Evolutionary conservation across 345 rosid species (phyloP).

Genomic region (Anacardium occidentale): DNA sequence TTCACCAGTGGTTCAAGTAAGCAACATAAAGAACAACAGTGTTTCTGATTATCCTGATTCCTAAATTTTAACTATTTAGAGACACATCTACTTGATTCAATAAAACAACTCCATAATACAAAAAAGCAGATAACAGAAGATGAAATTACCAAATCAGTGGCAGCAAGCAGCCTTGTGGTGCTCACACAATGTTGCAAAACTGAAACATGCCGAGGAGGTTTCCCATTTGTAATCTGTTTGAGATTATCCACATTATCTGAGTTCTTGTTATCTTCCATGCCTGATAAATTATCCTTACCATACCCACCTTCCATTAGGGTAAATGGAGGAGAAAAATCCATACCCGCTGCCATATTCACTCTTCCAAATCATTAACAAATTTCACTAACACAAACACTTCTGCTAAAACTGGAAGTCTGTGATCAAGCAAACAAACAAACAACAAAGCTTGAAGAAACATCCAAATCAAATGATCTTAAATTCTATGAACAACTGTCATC

Average conservation of each 20-base stretch:
- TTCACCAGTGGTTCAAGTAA: not conserved
- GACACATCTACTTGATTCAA: not conserved
- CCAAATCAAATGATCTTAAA: conserved; percentile 26
- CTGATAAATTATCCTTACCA: conserved; percentile 35
- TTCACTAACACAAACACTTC: conserved; percentile 12
- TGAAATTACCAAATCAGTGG: conserved; percentile 51
- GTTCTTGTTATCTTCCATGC: conserved; percentile 36
- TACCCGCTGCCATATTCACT: conserved; percentile 48
- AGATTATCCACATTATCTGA: conserved; percentile 44
- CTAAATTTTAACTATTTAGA: not conserved
- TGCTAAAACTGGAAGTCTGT: not conserved
- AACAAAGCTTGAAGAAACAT: conserved; percentile 25
- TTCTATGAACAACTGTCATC: conserved; percentile 6
- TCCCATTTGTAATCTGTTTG: conserved; percentile 51
- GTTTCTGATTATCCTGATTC: not conserved
- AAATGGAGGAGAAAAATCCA: conserved; percentile 59
- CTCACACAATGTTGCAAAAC: conserved; percentile 42
- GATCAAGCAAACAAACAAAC: conserved; percentile 11
- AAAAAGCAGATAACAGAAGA: not conserved
- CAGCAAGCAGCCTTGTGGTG: conserved; percentile 44
- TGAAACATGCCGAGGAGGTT: conserved; percentile 75
- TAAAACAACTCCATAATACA: not conserved
- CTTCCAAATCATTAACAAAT: conserved; percentile 40
- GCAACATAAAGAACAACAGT: not conserved
- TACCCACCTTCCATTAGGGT: conserved; percentile 50